A percentile compares a stretch with the other conserved stretches of the same genome.
Conservation (phyloP, 371 early-diverging fungal genomes). For the Gilbertella persicaria region DNA sequence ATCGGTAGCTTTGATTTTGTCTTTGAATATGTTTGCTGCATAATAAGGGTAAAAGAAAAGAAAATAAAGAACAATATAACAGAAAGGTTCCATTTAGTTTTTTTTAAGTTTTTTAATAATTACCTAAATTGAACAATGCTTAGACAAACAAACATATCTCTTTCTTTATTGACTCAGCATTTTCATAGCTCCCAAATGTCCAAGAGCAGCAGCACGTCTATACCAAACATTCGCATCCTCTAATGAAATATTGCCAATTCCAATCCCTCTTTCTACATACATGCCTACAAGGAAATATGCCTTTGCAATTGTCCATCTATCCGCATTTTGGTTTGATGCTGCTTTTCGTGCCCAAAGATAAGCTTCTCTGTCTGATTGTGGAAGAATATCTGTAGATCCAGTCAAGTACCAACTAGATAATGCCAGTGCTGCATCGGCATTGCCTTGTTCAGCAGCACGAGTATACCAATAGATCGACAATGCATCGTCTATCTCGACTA, state of each 20-base stretch:
- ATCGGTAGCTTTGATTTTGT: conserved; percentile 5
- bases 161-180: too few relatives aligned
- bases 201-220: conserved; percentile 69
- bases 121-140: too few relatives aligned
- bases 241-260: conserved; percentile 48
- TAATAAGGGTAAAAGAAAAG: background rate
- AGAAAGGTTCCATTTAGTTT: too few relatives aligned
- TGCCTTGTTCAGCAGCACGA: conserved; percentile 80
- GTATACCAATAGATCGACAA: conserved; percentile 96
- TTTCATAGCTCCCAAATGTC: conserved; percentile 67
- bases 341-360: conserved; percentile 56
- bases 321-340: conserved; percentile 9
- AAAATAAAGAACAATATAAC: background rate
- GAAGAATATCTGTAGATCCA: conserved; percentile 66
- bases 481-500: conserved; percentile 78
- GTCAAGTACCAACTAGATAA: conserved; percentile 90
- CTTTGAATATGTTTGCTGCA: background rate
- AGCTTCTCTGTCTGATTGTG: conserved; percentile 83
- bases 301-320: conserved; percentile 66
- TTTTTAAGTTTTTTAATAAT: too few relatives aligned
- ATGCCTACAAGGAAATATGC: conserved; percentile 86
- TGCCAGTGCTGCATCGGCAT: conserved; percentile 81
- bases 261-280: conserved; percentile 76
- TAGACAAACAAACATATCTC: too few relatives aligned
- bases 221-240: conserved; percentile 79